A percentile compares a stretch with the other conserved stretches of the same genome.
Evolutionary conservation across 768 basidiomycete genomes (phyloP).

Genomic region (Suillus occidentalis): DNA sequence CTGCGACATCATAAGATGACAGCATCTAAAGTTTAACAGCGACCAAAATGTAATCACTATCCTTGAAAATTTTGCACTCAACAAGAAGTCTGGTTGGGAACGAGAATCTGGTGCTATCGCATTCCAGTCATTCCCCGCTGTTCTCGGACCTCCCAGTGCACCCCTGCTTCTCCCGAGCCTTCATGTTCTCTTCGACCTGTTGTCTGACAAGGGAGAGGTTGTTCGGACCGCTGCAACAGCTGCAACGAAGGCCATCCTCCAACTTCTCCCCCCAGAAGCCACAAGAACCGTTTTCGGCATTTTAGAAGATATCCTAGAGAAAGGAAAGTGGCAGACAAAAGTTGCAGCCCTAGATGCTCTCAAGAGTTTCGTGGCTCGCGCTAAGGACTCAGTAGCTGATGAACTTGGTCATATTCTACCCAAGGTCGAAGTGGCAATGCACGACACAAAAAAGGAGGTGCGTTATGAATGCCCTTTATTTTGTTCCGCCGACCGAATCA

Average conservation of each 20-base stretch:
- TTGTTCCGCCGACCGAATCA: background rate
- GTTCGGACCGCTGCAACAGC: slow-evolving; percentile 79
- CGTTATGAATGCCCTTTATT: slow-evolving; percentile 19
- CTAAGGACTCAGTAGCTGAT: slow-evolving; percentile 75
- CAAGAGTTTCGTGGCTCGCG: slow-evolving; percentile 66
- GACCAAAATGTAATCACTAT: slow-evolving; percentile 61
- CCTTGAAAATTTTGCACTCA: slow-evolving; percentile 68
- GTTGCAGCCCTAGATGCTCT: slow-evolving; percentile 90
- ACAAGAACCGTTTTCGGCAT: slow-evolving; percentile 65
- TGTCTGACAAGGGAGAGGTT: slow-evolving; percentile 93
- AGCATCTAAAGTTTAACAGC: slow-evolving; percentile 35
- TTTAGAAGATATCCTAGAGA: slow-evolving; percentile 74
- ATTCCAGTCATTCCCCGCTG: slow-evolving; percentile 69
- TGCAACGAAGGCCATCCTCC: slow-evolving; percentile 82
- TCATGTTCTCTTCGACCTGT: slow-evolving; percentile 75
- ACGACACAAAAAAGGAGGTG: slow-evolving; percentile 95
- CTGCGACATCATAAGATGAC: slow-evolving; percentile 17
- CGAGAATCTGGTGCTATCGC: slow-evolving; percentile 85
- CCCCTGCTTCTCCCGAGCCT: slow-evolving; percentile 79
- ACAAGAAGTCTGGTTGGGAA: slow-evolving; percentile 87
- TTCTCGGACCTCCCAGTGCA: slow-evolving; percentile 68
- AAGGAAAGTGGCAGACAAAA: slow-evolving; percentile 93
- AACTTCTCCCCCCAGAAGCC: slow-evolving; percentile 81
- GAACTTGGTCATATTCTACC: slow-evolving; percentile 83
- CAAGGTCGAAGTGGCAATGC: slow-evolving; percentile 87